Evolutionary conservation across 2,329 filamentous ascomycete genomes (phyloP), one percentile per base, ranked within the genome.

Genomic region (Paecilomyces sp.): DNA sequence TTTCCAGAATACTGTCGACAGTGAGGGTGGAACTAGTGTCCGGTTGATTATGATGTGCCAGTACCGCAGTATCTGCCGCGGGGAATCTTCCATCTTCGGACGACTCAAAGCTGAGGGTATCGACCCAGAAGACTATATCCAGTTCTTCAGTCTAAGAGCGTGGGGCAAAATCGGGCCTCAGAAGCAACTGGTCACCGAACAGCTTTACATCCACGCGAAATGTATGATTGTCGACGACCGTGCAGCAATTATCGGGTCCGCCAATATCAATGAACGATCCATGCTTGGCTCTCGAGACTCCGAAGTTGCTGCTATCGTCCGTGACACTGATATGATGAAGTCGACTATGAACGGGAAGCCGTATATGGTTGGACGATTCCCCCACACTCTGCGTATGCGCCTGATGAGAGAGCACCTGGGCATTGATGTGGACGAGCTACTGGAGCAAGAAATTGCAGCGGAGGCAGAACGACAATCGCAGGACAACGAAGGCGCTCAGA

Each of bases 201-300:
- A 97, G 76, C 83, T 99, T 11, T 99, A 99, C 72, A 97, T 99
- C 60, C 94, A 99, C 70, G 94, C 94, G 62, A 99, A 99, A 77
- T 89, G 89, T 65, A 97, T 97, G 81, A 84, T 99, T 59, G 93
- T 96, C 3, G 94, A 99, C 73, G 94, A 99, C 70, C 86, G 93
- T 34, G 86, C 94, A 60, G 93, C 89, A 22, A 87, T 99, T 62
- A 99, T 99, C 67, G 94, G 94, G 18, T 97, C 93, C 54, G 94
- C 94, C 57, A 99, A 99, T 72, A 97, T 99, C 80, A 99, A 99
- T 68, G 94, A 99, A 75, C 87, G 94, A 54, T 97, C 93, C 6
- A 92, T 97, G 91, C 76, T 97, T 62, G 94, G 94, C 8, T 88
- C 85, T 55, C 86, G 94, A 68, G 94, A 99, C 74, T 97, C 93